Base-by-base conservation (phyloP, 225 moss, liverwort and hornwort species). In the Asterella californica region DNA sequence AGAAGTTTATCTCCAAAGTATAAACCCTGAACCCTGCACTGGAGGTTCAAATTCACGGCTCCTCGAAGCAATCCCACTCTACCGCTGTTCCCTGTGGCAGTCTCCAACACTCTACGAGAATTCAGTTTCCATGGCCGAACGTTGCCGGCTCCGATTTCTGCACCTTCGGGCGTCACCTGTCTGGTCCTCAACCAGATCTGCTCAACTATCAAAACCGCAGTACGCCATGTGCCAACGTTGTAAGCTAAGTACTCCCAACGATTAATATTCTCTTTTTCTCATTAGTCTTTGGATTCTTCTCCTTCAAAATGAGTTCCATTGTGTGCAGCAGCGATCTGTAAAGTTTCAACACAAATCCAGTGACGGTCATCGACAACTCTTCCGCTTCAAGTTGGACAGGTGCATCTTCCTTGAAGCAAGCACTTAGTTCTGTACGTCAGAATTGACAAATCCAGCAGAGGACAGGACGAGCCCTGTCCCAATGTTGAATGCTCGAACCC, bases 11-110 rank as follows among this genome's bases (percentile, higher is more conserved):
- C 42, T 19, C 42, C 69, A 24, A 24, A 19, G 24, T 38, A 3
- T 10, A 70, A 70, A 70, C 69, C 69, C 42, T 45, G 38, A 70
- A 70, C 69, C 34, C 69, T 70, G 69, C 69, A 42, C 32, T 1
- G 22, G 10, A 65, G 0, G 1, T 30, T 10, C 29, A 32, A 33
- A 32, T 24, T 29, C 0, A 32, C 15, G 6, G 65, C n/a, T 65
- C 10, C 32, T 30, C 63, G 17, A 27, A 27, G 63, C 19, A 19
- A 15, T 54, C 53, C 63, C 29, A 63, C n/a, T 30, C 65, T 61
- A 27, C 27, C 61, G 61, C 61, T 25, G n/a, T 21, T 21, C 22
- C 61, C 61, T 61, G 19, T 61, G 5, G 9, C n/a, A 27, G 25
- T 25, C 60, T 24, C 61, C 27, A 25, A 10, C n/a, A 27, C n/a